A percentile compares a stretch with the other conserved stretches of the same genome.
Evolutionary conservation across 1,284 basidiomycete species (phyloP).

Genomic region (Peniophora sp.): DNA sequence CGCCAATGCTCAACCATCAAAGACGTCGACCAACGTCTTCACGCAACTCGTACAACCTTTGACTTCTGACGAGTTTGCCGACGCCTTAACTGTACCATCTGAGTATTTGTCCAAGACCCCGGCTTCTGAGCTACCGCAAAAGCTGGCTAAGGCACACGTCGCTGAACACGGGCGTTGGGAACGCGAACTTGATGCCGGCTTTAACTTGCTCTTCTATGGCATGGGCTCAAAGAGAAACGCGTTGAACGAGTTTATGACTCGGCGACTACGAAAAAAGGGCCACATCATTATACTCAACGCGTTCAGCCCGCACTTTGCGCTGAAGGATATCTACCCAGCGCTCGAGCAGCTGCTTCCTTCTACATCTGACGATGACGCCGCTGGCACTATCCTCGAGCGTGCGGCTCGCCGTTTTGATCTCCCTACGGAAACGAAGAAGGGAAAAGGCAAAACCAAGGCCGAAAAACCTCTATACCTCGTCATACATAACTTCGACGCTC

Average conservation of each 20-base stretch:
- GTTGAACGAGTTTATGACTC: constrained; percentile 66
- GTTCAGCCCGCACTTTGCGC: constrained; percentile 60
- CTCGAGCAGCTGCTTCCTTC: constrained; percentile 59
- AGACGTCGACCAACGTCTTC: constrained; percentile 73
- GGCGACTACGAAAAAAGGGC: constrained; percentile 46
- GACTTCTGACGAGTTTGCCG: constrained; percentile 49
- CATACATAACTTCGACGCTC: constrained; percentile 83
- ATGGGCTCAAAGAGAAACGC: constrained; percentile 76
- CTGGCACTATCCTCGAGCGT: constrained; percentile 37
- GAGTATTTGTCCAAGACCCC: constrained; percentile 20
- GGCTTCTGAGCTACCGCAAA: constrained; percentile 20
- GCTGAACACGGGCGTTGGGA: constrained; percentile 56
- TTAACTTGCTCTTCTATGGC: constrained; percentile 83
- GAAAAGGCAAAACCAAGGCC: too few relatives aligned
- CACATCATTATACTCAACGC: constrained; percentile 79
- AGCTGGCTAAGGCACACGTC: constrained; percentile 20
- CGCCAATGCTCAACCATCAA: constrained; percentile 49
- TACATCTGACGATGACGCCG: constrained; percentile 27
- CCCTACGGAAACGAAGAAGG: constrained; percentile 17
- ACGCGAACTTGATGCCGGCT: constrained; percentile 70
- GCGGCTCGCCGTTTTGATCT: constrained; percentile 55
- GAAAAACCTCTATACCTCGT: constrained; percentile 53
- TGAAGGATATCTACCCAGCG: constrained; percentile 65
- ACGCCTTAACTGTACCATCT: constrained; percentile 33
- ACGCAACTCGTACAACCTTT: constrained; percentile 66